Base-by-base conservation (phyloP, 1,284 basidiomycete genomes). In the Rhodotorula sp. region DNA sequence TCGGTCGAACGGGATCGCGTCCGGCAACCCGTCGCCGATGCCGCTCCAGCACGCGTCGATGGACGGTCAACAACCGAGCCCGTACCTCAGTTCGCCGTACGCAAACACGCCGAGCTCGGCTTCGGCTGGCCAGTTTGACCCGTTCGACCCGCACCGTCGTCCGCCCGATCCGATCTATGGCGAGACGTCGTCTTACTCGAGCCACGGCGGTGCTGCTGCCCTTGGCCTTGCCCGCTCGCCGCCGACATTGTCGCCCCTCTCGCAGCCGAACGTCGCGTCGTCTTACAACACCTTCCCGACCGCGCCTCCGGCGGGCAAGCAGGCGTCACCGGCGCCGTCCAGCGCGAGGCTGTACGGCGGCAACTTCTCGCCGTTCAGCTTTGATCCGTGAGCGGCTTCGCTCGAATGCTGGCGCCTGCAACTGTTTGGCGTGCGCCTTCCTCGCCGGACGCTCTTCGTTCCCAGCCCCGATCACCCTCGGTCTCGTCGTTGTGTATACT, bases 121-220 rank as follows among this genome's bases (percentile, higher is more conserved):
- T 20, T 20, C n/a, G 31, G 54, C 58, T 21, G 20, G 15, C 58
- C 64, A 18, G 14, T 63, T 48, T 46, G 67, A 63, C 21, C 20
- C 48, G 20, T 63, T 52, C 59, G 70, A 71, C 49, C 43, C 66
- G 34, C 64, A 71, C 54, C 70, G 70, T 6, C 70, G 70, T 23
- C 64, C 64, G 8, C 70, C 70, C 46, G 70, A 72, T 34, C 70
- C 70, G 3, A 66, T 66, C 34, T 72, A 68, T 58, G 67, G 67
- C 59, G 64, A 68, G 23, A 46, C 56, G 15, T 15, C 56, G 23
- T 62, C 43, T 49, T 51, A 31, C 57, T 48, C 59, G 26, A 43
- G 39, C 39, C 46, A 18, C 18, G 43, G 43, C 21, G 29, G 6
- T 26, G 14, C 62, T 43, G 12, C n/a, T 34, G 31, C 21, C 8